Evolutionary conservation across 2,329 filamentous ascomycete species (phyloP), one percentile per base, ranked within the genome.

Genomic region (Daldinia sp.): DNA sequence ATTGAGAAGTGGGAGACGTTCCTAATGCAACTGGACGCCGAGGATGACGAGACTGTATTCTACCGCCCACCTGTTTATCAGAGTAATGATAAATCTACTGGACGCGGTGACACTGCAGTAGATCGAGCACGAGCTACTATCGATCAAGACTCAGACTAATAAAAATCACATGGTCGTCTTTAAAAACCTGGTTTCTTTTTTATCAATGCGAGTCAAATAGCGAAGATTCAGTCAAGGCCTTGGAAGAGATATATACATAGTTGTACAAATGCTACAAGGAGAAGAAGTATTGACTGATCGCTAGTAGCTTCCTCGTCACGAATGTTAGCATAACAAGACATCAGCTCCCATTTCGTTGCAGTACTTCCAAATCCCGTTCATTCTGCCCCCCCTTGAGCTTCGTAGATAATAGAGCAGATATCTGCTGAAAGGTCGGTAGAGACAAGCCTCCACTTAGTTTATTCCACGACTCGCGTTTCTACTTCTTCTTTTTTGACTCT

Each of bases 1-100:
- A 89, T 90, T 76, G 96, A 99, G 81, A 91, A 98, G 70, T 99
- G 96, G 96, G 96, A 99, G 82, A 98, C 96, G 0, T 99, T 97
- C 84, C 86, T 99, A 59, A 91, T 98, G 87, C 96, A 98, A 79
- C 85, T 99, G 48, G 96, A 99, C 78, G 92, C 93, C 7, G 95
- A 97, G 75, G 95, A 98, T 67, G 93, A 97, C 72, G 93, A 90
- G 68, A 85, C 86, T 3, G 87, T 86, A 10, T 91, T 91, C 75
- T 90, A 90, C 79, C 85, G 87, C 63, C 88, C 88, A 4, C 88
- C 88, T 2, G 85, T 89, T n/a, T 84, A 87, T 72, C 82, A 87
- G 68, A 73, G 80, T 28, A 75, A 80, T 57, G 81, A 83, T 74
- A 86, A 87, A 79, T 79, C 82, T 48, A 79, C 81, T 46, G 71